These are phyloP conservation scores for Fragilaria crotonensis DNA, from an alignment of 108 stramenopile genomes.

Conservation along the genomic window DNA sequence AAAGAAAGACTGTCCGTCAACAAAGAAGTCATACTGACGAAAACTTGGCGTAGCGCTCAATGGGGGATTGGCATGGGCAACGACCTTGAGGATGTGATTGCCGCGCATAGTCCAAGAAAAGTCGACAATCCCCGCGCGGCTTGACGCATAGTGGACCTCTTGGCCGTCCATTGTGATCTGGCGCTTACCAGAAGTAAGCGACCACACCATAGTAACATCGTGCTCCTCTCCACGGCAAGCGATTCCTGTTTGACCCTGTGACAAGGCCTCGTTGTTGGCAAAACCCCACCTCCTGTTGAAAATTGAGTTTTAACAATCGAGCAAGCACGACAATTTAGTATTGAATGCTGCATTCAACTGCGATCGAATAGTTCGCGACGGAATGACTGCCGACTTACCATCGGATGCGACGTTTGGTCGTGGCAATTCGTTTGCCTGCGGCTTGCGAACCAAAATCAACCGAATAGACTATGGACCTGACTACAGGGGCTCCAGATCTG, in stretches of 20 bases:
- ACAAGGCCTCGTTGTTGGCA: conserved; percentile 69
- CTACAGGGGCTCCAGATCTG: too few species aligned
- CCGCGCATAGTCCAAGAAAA: conserved; percentile 37
- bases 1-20: conserved; percentile 80
- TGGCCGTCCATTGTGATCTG: conserved; percentile 60
- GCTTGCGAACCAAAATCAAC: conserved; percentile 60
- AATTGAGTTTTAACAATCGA: neutral
- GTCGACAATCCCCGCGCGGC: conserved; percentile 43
- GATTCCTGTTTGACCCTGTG: conserved; percentile 59
- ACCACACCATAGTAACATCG: conserved; percentile 81
- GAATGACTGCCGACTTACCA: conserved; percentile 34
- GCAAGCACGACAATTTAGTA: neutral
- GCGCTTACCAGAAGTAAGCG: conserved; percentile 79
- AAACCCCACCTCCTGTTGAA: conserved; percentile 73
- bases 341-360: neutral
- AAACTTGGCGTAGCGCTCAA: conserved; percentile 46
- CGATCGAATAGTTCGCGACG: neutral
- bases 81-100: conserved; percentile 46
- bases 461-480: conserved; percentile 58
- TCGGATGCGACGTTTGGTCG: conserved; percentile 50
- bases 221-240: conserved; percentile 89
- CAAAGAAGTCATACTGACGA: conserved; percentile 75
- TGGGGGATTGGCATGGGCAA: conserved; percentile 54
- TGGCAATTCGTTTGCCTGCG: conserved; percentile 52
- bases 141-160: conserved; percentile 64